Evolutionary conservation across 768 basidiomycete species (phyloP).

Genomic region (Rhizopogon sp.): DNA sequence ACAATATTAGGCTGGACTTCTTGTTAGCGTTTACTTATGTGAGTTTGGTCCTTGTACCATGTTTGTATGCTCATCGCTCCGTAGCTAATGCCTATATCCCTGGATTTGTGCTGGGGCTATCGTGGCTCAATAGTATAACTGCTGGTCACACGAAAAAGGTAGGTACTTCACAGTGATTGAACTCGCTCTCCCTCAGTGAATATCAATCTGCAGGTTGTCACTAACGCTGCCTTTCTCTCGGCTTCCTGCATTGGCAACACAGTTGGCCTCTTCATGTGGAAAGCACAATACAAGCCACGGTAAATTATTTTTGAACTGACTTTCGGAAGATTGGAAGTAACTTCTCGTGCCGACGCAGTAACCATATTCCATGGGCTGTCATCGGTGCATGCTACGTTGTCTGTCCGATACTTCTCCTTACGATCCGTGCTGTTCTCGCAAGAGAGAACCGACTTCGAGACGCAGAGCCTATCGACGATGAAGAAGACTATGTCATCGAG

Average conservation of each 20-base stretch:
- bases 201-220: slow-evolving; percentile 3
- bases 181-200: not conserved
- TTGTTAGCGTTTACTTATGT: slow-evolving; percentile 55
- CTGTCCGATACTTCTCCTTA: slow-evolving; percentile 42
- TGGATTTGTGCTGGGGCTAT: slow-evolving; percentile 49
- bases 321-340: not conserved
- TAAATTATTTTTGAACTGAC: slow-evolving; percentile 14
- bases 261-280: slow-evolving; percentile 70
- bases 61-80: not conserved
- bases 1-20: slow-evolving; percentile 2
- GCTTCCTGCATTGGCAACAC: slow-evolving; percentile 60
- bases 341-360: slow-evolving; percentile 29
- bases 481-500: slow-evolving; percentile 56
- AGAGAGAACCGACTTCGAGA: slow-evolving; percentile 55
- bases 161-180: slow-evolving; percentile 27
- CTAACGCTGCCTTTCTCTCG: slow-evolving; percentile 61
- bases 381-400: slow-evolving; percentile 54
- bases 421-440: slow-evolving; percentile 46
- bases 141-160: slow-evolving; percentile 63
- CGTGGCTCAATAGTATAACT: slow-evolving; percentile 56
- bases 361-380: slow-evolving; percentile 67
- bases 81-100: slow-evolving; percentile 40
- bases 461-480: slow-evolving; percentile 42
- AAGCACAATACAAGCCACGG: slow-evolving; percentile 55
- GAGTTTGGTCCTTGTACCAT: slow-evolving; percentile 2